Evolutionary conservation across 2,329 filamentous ascomycete species (phyloP).

Genomic region (Setomelanomma holmii): DNA sequence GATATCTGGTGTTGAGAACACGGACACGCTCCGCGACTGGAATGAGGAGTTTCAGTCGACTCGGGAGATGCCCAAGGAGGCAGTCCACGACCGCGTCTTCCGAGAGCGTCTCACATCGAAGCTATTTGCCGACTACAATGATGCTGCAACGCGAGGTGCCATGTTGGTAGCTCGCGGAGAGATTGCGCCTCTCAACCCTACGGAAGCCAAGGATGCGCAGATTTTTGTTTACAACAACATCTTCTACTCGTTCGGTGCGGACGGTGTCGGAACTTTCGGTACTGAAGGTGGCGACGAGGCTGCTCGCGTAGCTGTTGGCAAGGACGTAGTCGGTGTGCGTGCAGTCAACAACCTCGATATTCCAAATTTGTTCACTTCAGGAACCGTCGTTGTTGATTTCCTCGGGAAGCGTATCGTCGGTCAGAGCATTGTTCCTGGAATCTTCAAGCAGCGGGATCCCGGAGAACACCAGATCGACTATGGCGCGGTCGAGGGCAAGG

Average conservation of each 20-base stretch:
- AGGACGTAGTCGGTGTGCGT: constrained; percentile 93
- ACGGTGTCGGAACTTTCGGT: constrained; percentile 96
- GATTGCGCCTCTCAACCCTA: constrained; percentile 92
- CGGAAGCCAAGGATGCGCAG: constrained; percentile 88
- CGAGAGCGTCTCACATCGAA: constrained; percentile 92
- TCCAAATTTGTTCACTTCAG: constrained; percentile 89
- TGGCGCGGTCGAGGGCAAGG: constrained; percentile 95
- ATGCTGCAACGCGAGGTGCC: constrained; percentile 89
- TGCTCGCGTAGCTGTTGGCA: constrained; percentile 92
- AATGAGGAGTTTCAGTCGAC: constrained; percentile 99
- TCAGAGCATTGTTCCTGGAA: constrained; percentile 97
- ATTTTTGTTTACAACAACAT: constrained; percentile 99
- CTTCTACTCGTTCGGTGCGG: constrained; percentile 97
- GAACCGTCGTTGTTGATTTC: constrained; percentile 96
- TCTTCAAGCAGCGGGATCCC: constrained; percentile 97
- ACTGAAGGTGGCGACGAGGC: constrained; percentile 97
- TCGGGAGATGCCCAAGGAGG: constrained; percentile 90
- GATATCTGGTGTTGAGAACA: constrained; percentile 88
- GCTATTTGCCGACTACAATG: constrained; percentile 96
- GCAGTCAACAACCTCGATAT: constrained; percentile 98
- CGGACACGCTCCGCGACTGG: constrained; percentile 95
- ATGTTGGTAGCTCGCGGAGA: constrained; percentile 92
- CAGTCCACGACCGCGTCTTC: constrained; percentile 94
- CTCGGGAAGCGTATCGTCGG: constrained; percentile 96
- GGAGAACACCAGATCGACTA: constrained; percentile 99